These are phyloP conservation scores for Trametes versicolor DNA, from an alignment of 1,284 basidiomycete species.

Conservation along the genomic window DNA sequence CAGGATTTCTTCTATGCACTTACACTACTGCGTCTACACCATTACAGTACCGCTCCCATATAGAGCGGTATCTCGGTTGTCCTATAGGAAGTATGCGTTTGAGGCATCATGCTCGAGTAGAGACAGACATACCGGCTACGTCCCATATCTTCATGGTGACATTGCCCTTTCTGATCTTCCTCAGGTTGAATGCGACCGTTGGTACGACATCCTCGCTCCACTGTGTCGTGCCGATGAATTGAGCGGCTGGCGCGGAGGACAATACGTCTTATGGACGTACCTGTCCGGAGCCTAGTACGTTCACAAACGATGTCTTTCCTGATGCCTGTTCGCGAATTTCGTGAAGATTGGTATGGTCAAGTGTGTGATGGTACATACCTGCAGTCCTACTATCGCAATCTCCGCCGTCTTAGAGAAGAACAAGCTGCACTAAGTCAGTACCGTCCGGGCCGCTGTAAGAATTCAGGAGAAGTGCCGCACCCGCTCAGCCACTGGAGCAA, in stretches of 20 bases:
- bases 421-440: constrained; percentile 52
- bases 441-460: neutral
- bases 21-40: constrained; percentile 96
- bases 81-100: constrained; percentile 52
- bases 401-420: constrained; percentile 94
- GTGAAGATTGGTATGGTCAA: neutral
- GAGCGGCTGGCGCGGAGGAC: neutral
- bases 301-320: constrained; percentile 95
- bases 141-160: constrained; percentile 96
- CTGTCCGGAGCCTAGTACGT: constrained; percentile 89
- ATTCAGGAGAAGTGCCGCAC: constrained; percentile 47
- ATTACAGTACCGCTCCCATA: constrained; percentile 96
- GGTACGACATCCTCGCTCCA: constrained; percentile 96
- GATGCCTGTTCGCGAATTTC: constrained; percentile 70
- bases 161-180: constrained; percentile 87
- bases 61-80: constrained; percentile 92
- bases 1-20: constrained; percentile 47
- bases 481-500: constrained; percentile 76
- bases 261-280: constrained; percentile 47
- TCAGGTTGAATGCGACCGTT: constrained; percentile 92
- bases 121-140: constrained; percentile 72
- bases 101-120: constrained; percentile 1
- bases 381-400: constrained; percentile 93
- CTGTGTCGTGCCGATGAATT: constrained; percentile 46
- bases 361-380: constrained; percentile 57